These are phyloP conservation scores for Zostera marina DNA, from an alignment of 116 monocot genomes.

Conservation along the genomic window DNA sequence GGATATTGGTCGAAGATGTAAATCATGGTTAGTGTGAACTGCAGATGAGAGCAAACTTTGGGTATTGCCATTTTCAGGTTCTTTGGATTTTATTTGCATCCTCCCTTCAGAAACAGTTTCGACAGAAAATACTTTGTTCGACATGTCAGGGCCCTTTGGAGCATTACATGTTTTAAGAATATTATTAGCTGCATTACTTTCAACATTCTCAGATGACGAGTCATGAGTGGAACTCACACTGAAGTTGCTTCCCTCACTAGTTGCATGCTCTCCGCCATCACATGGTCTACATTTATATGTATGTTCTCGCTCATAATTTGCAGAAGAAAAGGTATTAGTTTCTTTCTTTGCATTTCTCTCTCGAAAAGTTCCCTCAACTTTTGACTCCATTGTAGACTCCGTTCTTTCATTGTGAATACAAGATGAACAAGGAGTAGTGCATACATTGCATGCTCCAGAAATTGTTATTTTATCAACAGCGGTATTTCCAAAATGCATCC, in stretches of 20 bases:
- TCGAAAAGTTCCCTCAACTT: constrained; percentile 22
- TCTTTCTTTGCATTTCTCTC: constrained; percentile 21
- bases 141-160: constrained; percentile 39
- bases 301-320: constrained; percentile 12
- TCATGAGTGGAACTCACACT: constrained; percentile 36
- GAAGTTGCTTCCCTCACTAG: constrained; percentile 49
- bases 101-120: constrained; percentile 12
- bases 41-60: neutral
- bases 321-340: constrained; percentile 26
- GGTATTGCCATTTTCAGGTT: constrained; percentile 2
- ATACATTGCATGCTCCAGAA: constrained; percentile 68
- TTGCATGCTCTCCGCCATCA: constrained; percentile 14
- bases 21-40: constrained; percentile 3
- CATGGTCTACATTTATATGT: constrained; percentile 20
- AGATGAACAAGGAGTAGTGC: constrained; percentile 73
- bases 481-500: constrained; percentile 1
- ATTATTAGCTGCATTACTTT: constrained; percentile 30
- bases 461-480: constrained; percentile 13
- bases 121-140: constrained; percentile 12
- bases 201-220: constrained; percentile 39
- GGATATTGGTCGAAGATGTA: neutral
- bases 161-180: constrained; percentile 17
- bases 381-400: constrained; percentile 39
- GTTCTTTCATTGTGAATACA: constrained; percentile 51
- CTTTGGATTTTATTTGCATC: neutral